Percentiles rank a stretch among this genome's conserved stretches.
These are phyloP conservation scores for Penicillium sclerotigenum DNA, from an alignment of 2,329 filamentous ascomycete species.

Conservation along the genomic window DNA sequence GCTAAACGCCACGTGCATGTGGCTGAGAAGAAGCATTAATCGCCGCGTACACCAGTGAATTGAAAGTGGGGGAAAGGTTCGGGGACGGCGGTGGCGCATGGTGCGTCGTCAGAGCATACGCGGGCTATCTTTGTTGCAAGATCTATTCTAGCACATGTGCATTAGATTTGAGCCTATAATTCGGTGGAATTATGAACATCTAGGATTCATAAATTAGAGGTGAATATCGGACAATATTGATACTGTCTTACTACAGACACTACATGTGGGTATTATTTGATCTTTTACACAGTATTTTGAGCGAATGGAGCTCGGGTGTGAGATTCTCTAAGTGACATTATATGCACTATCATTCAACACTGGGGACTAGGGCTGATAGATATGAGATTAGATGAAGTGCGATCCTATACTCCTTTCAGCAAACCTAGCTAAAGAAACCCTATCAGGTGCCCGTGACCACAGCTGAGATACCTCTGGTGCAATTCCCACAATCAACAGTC, in stretches of 20 bases:
- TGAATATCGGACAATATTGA: background rate
- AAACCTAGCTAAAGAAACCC: background rate
- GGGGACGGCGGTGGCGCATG: background rate
- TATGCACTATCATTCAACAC: background rate
- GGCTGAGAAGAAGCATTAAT: background rate
- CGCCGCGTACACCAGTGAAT: background rate
- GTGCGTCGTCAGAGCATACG: background rate
- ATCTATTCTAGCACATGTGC: background rate
- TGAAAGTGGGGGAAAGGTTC: background rate
- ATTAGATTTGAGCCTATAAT: background rate
- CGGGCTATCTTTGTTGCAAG: background rate
- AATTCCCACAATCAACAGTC: background rate
- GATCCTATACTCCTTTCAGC: background rate
- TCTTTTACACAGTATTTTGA: background rate
- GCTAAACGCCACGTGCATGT: constrained; percentile 3
- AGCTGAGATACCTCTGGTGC: background rate
- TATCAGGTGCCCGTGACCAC: background rate
- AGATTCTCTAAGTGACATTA: background rate
- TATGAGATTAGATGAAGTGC: background rate
- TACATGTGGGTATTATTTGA: background rate
- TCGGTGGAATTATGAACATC: background rate
- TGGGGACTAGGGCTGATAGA: background rate
- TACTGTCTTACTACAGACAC: background rate
- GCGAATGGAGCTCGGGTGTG: too few relatives aligned
- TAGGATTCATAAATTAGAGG: background rate